These are phyloP conservation scores for Ustulina deusta DNA, from an alignment of 2,329 filamentous ascomycete genomes.

Conservation along the genomic window DNA sequence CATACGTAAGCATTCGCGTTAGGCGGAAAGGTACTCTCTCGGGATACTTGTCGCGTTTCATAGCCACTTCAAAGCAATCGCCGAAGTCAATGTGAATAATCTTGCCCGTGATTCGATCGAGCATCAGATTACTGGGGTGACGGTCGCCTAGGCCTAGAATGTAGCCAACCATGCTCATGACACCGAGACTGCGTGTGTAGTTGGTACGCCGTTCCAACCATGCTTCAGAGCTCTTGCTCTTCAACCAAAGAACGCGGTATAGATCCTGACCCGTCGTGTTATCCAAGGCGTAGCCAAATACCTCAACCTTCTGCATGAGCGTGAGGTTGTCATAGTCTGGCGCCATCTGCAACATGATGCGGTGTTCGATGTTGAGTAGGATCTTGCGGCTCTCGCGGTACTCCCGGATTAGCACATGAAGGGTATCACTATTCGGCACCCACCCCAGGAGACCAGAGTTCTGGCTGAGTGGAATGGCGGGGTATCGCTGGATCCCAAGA, in stretches of 20 bases:
- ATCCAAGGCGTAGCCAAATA: conserved; percentile 98
- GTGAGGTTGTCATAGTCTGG: conserved; percentile 99
- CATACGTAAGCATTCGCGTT: conserved; percentile 98
- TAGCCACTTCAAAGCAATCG: conserved; percentile 99
- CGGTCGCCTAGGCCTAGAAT: conserved; percentile 96
- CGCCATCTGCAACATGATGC: conserved; percentile 99
- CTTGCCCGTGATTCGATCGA: conserved; percentile 94
- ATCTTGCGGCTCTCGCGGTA: conserved; percentile 98
- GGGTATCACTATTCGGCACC: conserved; percentile 96
- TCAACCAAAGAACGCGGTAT: conserved; percentile 97
- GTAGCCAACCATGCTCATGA: conserved; percentile 99
- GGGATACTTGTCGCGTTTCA: conserved; percentile 99
- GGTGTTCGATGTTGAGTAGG: conserved; percentile 97
- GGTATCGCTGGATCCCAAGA: conserved; percentile 94
- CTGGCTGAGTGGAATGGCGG: conserved; percentile 96
- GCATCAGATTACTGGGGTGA: conserved; percentile 97
- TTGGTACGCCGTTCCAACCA: conserved; percentile 99
- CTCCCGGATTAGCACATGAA: conserved; percentile 96
- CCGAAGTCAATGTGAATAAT: conserved; percentile 99
- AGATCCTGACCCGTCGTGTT: conserved; percentile 99
- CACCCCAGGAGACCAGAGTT: conserved; percentile 95
- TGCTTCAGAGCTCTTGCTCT: conserved; percentile 97
- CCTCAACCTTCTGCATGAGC: conserved; percentile 99
- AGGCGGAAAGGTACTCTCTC: conserved; percentile 97
- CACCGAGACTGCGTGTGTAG: conserved; percentile 94